Base-by-base conservation (phyloP, 179 eudicot genomes). In the Gypsophila paniculata region DNA sequence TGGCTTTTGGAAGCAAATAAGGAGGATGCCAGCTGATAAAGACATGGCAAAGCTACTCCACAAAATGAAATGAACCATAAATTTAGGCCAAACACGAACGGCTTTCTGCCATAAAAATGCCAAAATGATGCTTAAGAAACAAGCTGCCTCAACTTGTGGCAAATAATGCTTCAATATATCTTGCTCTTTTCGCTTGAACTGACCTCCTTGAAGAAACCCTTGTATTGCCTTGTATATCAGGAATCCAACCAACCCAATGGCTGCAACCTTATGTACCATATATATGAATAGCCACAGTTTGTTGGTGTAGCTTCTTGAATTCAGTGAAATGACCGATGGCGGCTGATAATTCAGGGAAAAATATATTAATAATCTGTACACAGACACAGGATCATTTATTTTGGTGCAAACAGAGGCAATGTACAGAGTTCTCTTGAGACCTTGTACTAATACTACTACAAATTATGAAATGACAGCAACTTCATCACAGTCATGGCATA, bases 141-240 rank as follows among this genome's bases (percentile, higher is more conserved):
- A 82, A 19, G 97, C 85, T 13, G 84, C 97, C 72, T 86, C 98
- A 36, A 86, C 91, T 72, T 93, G 98, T 8, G 98, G 98, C n/a
- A 93, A 79, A 65, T 89, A 93, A 63, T 75, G 73, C 69, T 75
- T 74, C 60, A 94, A 55, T 29, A 89, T 72, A 53, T 76, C 80
- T 51, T 81, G 76, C 53, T 88, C 96, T 67, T 76, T 77, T 21
- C 82, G 80, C 44, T 26, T 59, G 57, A 81, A 76, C 7, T 71
- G n/a, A 5, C 89, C 85, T 71, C 79, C 86, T 75, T 75, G 36
- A n/a, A 93, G 1, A 34, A 94, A 76, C 26, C 96, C 97, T 77
- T 83, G 80, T 39, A 88, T 68, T 32, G 88, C 97, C 65, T 82
- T 94, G 80, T 76, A 91, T 63, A 91, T 68, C 12, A 94, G 82